phyloP scores from a whole-genome alignment of 192 early-diverging fungal genomes.

The Funneliformis mosseae region DNA sequence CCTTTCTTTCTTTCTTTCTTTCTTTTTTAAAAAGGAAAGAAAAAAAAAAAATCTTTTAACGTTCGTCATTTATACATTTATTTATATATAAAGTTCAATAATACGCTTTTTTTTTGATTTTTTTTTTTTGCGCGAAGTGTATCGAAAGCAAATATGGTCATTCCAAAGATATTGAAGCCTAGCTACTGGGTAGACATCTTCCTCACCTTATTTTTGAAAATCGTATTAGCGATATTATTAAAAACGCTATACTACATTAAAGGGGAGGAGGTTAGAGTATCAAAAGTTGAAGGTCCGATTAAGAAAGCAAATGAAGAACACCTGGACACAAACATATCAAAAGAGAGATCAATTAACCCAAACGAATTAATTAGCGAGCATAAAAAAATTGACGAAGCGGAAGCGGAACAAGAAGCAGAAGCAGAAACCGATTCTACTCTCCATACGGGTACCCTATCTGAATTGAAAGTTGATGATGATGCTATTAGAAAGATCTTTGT shows the following conservation, averaged over 20 bases:
- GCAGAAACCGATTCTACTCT: not conserved
- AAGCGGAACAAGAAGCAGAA: too few relatives aligned
- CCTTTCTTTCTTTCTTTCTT: too few relatives aligned
- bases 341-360: not conserved
- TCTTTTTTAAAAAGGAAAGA: too few relatives aligned
- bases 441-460: not conserved
- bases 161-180: conserved; percentile 14
- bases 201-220: not conserved
- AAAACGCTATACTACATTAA: not conserved
- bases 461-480: not conserved
- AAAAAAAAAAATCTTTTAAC: too few relatives aligned
- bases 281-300: not conserved
- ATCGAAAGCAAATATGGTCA: not conserved
- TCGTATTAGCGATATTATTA: conserved; percentile 17
- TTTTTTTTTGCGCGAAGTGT: too few relatives aligned
- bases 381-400: not conserved
- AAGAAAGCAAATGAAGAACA: not conserved
- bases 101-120: too few relatives aligned
- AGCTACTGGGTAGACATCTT: conserved; percentile 1
- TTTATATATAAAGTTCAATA: too few relatives aligned
- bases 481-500: too few relatives aligned
- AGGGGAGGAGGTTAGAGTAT: not conserved
- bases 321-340: not conserved
- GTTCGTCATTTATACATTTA: too few relatives aligned
- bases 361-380: not conserved